phyloP scores from a whole-genome alignment of 345 rosid genomes.

The Eucalyptus sp. region DNA sequence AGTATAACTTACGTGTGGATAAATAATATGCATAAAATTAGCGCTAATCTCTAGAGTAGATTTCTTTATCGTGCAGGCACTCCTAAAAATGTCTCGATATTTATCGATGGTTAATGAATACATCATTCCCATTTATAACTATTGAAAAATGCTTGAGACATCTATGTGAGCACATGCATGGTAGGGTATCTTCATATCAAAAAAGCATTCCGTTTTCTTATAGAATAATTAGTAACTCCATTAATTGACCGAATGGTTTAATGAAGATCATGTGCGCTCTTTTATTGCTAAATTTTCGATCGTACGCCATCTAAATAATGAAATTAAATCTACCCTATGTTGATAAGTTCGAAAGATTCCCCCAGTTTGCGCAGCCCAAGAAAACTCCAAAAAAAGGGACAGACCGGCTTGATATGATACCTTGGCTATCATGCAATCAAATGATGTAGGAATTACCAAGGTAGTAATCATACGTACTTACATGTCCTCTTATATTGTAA shows the following conservation, averaged over 20 bases:
- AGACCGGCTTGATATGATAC: background rate
- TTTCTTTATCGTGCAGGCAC: no score
- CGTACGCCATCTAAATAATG: background rate
- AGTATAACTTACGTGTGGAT: no score
- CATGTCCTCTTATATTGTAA: background rate
- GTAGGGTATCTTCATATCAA: background rate
- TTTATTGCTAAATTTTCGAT: background rate
- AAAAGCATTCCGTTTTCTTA: background rate
- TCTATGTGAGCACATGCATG: background rate
- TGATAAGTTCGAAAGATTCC: background rate
- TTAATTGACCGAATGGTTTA: background rate
- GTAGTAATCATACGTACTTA: background rate
- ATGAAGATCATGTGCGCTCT: background rate
- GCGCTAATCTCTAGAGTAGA: no score
- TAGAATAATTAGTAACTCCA: background rate
- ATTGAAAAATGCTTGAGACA: background rate
- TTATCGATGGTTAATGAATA: background rate
- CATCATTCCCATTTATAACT: background rate
- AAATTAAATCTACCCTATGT: background rate
- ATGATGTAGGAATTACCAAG: background rate
- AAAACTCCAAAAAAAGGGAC: background rate
- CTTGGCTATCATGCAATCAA: background rate
- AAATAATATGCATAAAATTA: no score
- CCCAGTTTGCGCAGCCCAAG: background rate
- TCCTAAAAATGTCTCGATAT: background rate